Conservation (phyloP, 2,329 filamentous ascomycete genomes). For the Fusarium nelsonii region DNA sequence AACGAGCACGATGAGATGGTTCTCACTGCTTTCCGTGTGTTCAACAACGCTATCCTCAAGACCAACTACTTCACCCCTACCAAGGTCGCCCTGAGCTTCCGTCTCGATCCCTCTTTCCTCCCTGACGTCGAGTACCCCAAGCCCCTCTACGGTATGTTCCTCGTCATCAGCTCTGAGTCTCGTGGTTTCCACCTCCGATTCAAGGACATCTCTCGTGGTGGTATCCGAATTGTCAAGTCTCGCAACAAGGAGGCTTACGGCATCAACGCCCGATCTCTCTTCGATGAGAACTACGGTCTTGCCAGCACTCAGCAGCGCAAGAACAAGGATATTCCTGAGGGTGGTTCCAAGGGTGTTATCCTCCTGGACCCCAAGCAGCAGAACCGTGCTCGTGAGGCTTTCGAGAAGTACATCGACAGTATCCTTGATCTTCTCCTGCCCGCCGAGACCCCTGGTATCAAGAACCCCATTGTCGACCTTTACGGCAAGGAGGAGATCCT, state of each 20-base stretch:
- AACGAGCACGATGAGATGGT: constrained; percentile 99
- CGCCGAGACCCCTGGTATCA: constrained; percentile 93
- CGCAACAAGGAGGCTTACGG: constrained; percentile 94
- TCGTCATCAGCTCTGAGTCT: constrained; percentile 96
- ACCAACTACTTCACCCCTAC: constrained; percentile 98
- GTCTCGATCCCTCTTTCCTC: constrained; percentile 88
- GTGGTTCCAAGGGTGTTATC: constrained; percentile 97
- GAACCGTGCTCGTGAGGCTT: constrained; percentile 90
- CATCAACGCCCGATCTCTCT: constrained; percentile 95
- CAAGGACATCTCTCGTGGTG: constrained; percentile 94
- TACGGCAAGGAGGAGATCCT: constrained; percentile 96
- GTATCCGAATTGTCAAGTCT: constrained; percentile 98
- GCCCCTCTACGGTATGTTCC: constrained; percentile 96
- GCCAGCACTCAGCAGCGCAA: constrained; percentile 99
- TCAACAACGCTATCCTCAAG: constrained; percentile 94
- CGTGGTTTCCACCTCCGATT: constrained; percentile 98
- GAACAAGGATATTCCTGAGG: constrained; percentile 99
- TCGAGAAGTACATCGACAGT: constrained; percentile 99
- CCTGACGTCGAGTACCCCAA: constrained; percentile 93
- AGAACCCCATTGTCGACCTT: constrained; percentile 96
- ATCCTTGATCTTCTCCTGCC: constrained; percentile 95
- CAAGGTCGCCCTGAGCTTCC: constrained; percentile 97
- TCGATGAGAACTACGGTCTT: constrained; percentile 98
- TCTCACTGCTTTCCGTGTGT: constrained; percentile 95
- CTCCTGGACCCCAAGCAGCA: constrained; percentile 94